Conservation (phyloP, 352 stramenopile genomes). For the Hyaloperonospora arabidopsidis region DNA sequence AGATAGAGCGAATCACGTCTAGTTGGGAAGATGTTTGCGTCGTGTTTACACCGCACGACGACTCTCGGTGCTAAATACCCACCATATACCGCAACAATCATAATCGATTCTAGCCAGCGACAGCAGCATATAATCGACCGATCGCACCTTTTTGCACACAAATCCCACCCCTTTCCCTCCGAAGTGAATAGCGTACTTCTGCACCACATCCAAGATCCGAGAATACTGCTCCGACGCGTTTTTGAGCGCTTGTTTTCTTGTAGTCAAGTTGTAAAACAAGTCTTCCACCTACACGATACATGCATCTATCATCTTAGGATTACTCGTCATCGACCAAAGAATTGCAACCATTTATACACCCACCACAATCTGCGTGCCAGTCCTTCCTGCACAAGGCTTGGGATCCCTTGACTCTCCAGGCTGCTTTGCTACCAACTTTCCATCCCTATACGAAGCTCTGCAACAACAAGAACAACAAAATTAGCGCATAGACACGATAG, state of each 20-base stretch:
- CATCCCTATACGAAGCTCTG: constrained; percentile 89
- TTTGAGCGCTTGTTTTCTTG: constrained; percentile 88
- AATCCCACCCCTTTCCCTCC: constrained; percentile 86
- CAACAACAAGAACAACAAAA: background rate
- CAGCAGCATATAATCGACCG: background rate
- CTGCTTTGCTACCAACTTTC: constrained; percentile 70
- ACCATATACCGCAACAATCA: background rate
- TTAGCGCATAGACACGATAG: background rate
- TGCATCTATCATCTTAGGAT: background rate
- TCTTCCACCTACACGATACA: constrained; percentile 83
- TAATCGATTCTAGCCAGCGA: too few relatives aligned
- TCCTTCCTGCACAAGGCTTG: constrained; percentile 67
- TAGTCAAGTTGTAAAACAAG: constrained; percentile 98
- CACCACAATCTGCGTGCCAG: constrained; percentile 74
- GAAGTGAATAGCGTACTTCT: constrained; percentile 94
- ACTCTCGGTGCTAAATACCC: constrained; percentile 49
- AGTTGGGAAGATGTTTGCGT: constrained; percentile 51
- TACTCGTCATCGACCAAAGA: background rate
- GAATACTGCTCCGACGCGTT: constrained; percentile 92
- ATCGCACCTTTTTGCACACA: constrained; percentile 88
- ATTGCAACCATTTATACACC: background rate
- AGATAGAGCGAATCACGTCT: constrained; percentile 70
- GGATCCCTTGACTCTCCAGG: constrained; percentile 59
- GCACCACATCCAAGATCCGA: constrained; percentile 91
- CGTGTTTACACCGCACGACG: constrained; percentile 76